A percentile compares a stretch with the other conserved stretches of the same genome.
Conservation (phyloP, 306 rosid species). For the Quercus berberidifolia region DNA sequence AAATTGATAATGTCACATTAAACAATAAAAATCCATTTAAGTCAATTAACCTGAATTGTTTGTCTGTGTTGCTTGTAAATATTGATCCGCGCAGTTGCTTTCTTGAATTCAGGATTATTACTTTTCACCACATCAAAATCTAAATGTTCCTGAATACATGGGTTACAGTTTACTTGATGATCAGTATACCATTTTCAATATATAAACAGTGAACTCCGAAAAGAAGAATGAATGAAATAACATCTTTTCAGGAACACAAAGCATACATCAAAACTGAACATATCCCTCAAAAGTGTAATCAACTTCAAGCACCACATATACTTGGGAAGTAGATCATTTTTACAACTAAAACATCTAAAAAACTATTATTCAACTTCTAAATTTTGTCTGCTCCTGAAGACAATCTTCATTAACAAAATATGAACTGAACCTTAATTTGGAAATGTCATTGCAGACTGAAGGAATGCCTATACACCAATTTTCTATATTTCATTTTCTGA, state of each 20-base stretch:
- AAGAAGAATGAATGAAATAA: background rate
- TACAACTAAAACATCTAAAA: background rate
- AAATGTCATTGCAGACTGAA: background rate
- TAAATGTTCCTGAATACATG: slow-evolving; percentile 56
- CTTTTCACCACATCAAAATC: slow-evolving; percentile 79
- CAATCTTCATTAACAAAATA: background rate
- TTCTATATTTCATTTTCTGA: background rate
- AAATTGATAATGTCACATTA: background rate
- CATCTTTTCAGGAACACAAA: background rate
- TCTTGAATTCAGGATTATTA: slow-evolving; percentile 55
- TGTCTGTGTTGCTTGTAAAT: slow-evolving; percentile 87
- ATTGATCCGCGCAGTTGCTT: slow-evolving; percentile 68
- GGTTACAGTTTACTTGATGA: background rate
- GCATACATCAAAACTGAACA: background rate
- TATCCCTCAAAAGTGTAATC: background rate
- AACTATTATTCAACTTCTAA: background rate
- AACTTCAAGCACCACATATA: background rate
- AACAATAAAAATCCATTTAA: slow-evolving; percentile 2
- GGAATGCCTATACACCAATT: background rate
- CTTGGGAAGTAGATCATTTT: background rate
- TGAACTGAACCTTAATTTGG: background rate
- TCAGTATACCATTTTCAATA: too few species aligned
- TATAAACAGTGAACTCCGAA: too few species aligned
- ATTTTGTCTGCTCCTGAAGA: background rate
- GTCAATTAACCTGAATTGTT: slow-evolving; percentile 71